Base-by-base conservation (phyloP, 1,139 yeast genomes). In the Yamadazyma epiphylla region DNA sequence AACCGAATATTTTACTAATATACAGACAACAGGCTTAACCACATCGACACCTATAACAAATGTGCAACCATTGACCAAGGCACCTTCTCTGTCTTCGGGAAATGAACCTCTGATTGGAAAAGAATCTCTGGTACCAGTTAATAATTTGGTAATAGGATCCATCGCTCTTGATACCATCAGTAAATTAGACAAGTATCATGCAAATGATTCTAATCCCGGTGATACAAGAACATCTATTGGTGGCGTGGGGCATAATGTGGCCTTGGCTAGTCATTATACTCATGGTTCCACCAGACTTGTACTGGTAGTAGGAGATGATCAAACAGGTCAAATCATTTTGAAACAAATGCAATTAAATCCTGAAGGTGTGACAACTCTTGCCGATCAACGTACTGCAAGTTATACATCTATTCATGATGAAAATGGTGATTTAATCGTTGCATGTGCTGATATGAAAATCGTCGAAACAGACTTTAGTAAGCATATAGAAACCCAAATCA, bases 371-470 rank as follows among this genome's bases (percentile, higher is more conserved):
- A 10, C 20, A 10, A 10, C 10, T 17, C 20, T 7, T 13, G 33
- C 51, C 7, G 41, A 42, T 5, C 19, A 31, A 3, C 37, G 42
- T 11, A 81, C 94, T 0, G 87, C 94, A 0, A 84, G 82, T 43
- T 88, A 88, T 46, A 69, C 77, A 5, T 78, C 94, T 1, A 67
- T 79, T 36, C 91, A 85, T 46, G 74, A 74, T 35, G 39, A 45
- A 0, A 48, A 59, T 3, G 96, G 96, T 1, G 80, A 73, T 4
- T 60, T 87, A 29, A 50, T 83, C 5, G 63, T 84, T 12, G 95
- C 95, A 0, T 79, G 88, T 50, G 91, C 95, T 4, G 95, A 85
- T 48, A 87, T 88, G 96, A 63, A 63, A 9, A 74, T 82, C 9
- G 62, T 81, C 12, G 86, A 83, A 42, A 37, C 43, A 11, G 60